These are phyloP conservation scores for Priceomyces haplophilus DNA, from an alignment of 805 yeast genomes.

Conservation along the genomic window DNA sequence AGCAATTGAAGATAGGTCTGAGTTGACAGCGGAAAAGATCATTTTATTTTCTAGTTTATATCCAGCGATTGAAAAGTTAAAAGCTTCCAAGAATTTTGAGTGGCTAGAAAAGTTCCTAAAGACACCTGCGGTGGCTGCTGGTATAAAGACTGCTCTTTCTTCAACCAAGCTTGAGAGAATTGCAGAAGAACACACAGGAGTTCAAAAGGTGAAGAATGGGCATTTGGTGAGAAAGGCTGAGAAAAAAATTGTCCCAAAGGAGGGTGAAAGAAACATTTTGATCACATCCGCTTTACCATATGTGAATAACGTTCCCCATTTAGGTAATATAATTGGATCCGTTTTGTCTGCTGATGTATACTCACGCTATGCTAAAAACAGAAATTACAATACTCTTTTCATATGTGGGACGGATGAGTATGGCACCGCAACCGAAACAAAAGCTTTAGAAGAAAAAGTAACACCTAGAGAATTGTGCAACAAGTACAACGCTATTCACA, in stretches of 20 bases:
- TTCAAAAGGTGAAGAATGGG: slow-evolving; percentile 28
- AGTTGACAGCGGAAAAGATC: slow-evolving; percentile 49
- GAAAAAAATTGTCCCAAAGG: slow-evolving; percentile 52
- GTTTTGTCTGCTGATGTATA: slow-evolving; percentile 93
- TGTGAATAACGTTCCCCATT: slow-evolving; percentile 96
- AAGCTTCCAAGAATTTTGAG: slow-evolving; percentile 11
- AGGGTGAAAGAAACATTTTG: slow-evolving; percentile 72
- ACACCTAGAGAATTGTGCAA: slow-evolving; percentile 88
- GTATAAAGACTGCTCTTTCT: slow-evolving; percentile 44
- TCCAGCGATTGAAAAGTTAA: slow-evolving; percentile 34
- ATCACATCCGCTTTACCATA: slow-evolving; percentile 97
- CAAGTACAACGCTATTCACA: slow-evolving; percentile 83
- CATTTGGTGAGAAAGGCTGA: slow-evolving; percentile 28
- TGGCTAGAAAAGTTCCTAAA: slow-evolving; percentile 46
- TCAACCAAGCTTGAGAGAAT: slow-evolving; percentile 43
- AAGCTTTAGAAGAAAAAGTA: slow-evolving; percentile 90
- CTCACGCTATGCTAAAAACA: slow-evolving; percentile 82
- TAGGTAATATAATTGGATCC: slow-evolving; percentile 95
- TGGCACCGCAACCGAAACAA: slow-evolving; percentile 99
- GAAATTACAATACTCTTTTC: slow-evolving; percentile 82
- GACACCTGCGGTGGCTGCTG: slow-evolving; percentile 40
- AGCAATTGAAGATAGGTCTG: slow-evolving; percentile 16
- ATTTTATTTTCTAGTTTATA: slow-evolving; percentile 59
- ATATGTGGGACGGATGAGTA: slow-evolving; percentile 98
- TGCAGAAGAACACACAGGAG: slow-evolving; percentile 41